A percentile compares a stretch with the other conserved stretches of the same genome.
These are phyloP conservation scores for Mycena capillaripes DNA, from an alignment of 768 basidiomycete species.

Conservation along the genomic window DNA sequence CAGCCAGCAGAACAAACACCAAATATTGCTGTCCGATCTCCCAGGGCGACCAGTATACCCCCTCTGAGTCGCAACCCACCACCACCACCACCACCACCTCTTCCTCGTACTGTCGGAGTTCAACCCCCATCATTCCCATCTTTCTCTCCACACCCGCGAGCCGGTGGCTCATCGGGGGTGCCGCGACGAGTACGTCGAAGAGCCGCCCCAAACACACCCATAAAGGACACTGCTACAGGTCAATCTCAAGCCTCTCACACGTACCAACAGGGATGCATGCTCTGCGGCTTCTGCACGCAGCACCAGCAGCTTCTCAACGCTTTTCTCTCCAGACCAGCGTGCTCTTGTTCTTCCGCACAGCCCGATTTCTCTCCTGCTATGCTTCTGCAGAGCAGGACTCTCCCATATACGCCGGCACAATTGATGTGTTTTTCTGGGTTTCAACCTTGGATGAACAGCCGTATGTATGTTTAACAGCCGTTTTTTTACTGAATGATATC, in stretches of 20 bases:
- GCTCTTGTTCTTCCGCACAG: background rate
- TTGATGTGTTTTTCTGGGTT: conserved; percentile 14
- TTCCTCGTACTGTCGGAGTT: no score
- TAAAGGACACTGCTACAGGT: background rate
- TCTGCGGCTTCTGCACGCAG: conserved; percentile 15
- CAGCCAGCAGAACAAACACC: no score
- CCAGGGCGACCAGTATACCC: no score
- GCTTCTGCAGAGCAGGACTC: background rate
- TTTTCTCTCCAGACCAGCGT: background rate
- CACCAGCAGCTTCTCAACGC: conserved; percentile 14
- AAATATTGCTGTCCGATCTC: no score
- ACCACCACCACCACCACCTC: background rate
- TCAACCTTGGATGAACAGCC: conserved; percentile 23
- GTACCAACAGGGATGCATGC: background rate
- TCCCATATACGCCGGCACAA: conserved; percentile 18
- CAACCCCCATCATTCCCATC: no score
- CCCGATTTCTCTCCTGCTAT: background rate
- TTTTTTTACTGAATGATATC: conserved; percentile 2
- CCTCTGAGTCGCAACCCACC: background rate
- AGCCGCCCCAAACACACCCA: background rate
- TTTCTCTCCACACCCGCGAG: no score
- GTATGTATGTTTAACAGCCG: conserved; percentile 5
- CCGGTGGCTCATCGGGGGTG: no score
- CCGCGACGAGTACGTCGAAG: background rate
- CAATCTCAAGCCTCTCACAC: background rate